These are phyloP conservation scores for Sugiyamaella mastotermitis DNA, from an alignment of 805 yeast species.

Conservation along the genomic window DNA sequence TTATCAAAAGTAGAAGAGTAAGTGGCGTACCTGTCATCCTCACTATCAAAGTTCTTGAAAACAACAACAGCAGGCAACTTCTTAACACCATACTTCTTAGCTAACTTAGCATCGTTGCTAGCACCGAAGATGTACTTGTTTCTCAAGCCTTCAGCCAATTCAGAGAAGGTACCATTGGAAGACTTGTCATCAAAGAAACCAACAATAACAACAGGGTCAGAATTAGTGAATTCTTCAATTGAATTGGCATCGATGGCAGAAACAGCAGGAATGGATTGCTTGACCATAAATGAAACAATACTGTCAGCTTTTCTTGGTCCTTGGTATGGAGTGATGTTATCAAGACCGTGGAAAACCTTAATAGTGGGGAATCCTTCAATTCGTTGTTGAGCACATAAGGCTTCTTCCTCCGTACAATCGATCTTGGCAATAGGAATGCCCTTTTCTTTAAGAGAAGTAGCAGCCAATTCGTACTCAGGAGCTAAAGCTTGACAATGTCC, in stretches of 20 bases:
- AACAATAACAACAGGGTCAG: slow-evolving; percentile 36
- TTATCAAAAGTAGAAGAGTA: slow-evolving; percentile 24
- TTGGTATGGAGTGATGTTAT: slow-evolving; percentile 50
- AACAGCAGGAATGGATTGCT: slow-evolving; percentile 77
- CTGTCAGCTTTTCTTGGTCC: slow-evolving; percentile 83
- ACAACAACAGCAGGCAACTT: slow-evolving; percentile 44
- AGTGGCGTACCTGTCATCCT: slow-evolving; percentile 26
- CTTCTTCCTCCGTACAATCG: slow-evolving; percentile 70
- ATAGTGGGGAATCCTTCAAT: slow-evolving; percentile 83
- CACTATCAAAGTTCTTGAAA: slow-evolving; percentile 32
- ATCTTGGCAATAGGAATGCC: slow-evolving; percentile 45
- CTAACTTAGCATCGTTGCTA: slow-evolving; percentile 35
- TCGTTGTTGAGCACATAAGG: slow-evolving; percentile 63
- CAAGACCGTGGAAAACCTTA: slow-evolving; percentile 50
- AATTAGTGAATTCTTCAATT: slow-evolving; percentile 44
- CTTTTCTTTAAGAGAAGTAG: slow-evolving; percentile 46
- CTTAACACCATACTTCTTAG: slow-evolving; percentile 35
- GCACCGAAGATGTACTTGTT: slow-evolving; percentile 59
- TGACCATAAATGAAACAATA: slow-evolving; percentile 71
- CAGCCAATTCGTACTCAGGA: slow-evolving; percentile 62
- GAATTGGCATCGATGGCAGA: slow-evolving; percentile 42
- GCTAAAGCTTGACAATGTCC: slow-evolving; percentile 80
- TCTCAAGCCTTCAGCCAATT: slow-evolving; percentile 58
- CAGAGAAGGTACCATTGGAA: slow-evolving; percentile 52
- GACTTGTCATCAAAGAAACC: slow-evolving; percentile 50